phyloP scores from a whole-genome alignment of 371 early-diverging fungal species.

The Saksenaea oblongispora region DNA sequence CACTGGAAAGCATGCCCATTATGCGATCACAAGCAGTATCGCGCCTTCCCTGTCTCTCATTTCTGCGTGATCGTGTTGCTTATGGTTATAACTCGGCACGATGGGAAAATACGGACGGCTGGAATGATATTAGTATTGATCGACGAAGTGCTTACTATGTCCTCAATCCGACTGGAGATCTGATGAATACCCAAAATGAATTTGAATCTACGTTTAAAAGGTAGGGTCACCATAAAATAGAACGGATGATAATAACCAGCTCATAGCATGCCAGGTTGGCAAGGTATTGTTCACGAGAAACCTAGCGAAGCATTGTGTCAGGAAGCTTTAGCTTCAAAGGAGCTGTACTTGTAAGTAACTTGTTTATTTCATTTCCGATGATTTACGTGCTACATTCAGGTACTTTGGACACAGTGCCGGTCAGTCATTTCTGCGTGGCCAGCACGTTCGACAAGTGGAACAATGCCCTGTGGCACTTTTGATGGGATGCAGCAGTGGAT shows the following conservation, averaged over 20 bases:
- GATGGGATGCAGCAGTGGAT: slow-evolving; percentile 93
- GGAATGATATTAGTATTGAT: slow-evolving; percentile 53
- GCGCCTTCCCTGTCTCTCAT: slow-evolving; percentile 77
- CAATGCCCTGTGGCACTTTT: slow-evolving; percentile 78
- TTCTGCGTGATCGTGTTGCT: slow-evolving; percentile 70
- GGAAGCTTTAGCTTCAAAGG: slow-evolving; percentile 54
- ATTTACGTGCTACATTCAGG: slow-evolving; percentile 30
- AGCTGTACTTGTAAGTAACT: slow-evolving; percentile 74
- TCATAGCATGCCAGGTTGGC: slow-evolving; percentile 55
- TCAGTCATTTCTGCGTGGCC: slow-evolving; percentile 79
- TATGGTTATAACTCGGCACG: slow-evolving; percentile 15
- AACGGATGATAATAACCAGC: neutral
- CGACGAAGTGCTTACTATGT: slow-evolving; percentile 69
- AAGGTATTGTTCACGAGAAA: slow-evolving; percentile 66
- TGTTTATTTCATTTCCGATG: neutral
- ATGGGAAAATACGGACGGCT: slow-evolving; percentile 7
- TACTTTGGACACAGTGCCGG: slow-evolving; percentile 99
- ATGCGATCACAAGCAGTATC: slow-evolving; percentile 74
- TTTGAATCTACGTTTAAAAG: slow-evolving; percentile 64
- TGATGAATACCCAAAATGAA: slow-evolving; percentile 76
- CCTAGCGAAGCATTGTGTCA: slow-evolving; percentile 72
- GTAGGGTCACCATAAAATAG: slow-evolving; percentile 22
- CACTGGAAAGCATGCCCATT: slow-evolving; percentile 83
- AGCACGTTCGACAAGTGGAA: slow-evolving; percentile 62
- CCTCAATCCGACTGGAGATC: slow-evolving; percentile 88